Conservation (phyloP, 2,329 filamentous ascomycete genomes). For the Arachnopeziza araneosa region DNA sequence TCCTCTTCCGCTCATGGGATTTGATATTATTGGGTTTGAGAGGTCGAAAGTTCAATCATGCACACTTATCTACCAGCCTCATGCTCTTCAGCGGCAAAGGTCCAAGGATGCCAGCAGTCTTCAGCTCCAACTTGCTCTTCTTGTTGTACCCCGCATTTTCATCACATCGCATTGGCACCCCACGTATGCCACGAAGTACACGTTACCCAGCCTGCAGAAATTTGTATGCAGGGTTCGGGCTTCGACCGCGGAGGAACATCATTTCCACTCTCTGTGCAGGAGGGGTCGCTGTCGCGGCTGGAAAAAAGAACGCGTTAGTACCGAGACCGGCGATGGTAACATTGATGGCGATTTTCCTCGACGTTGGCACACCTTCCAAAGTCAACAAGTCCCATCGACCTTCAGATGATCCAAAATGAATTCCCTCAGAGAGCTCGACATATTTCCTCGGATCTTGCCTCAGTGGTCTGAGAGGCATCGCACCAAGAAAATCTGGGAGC, state of each 20-base stretch:
- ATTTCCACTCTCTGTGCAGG: neutral
- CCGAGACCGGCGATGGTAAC: neutral
- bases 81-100: neutral
- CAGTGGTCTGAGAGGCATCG: neutral
- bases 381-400: neutral
- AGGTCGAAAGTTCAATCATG: neutral
- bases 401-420: neutral
- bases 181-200: slow-evolving; percentile 21
- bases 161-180: slow-evolving; percentile 11
- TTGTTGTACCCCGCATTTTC: slow-evolving; percentile 15
- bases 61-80: neutral
- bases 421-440: neutral
- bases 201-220: slow-evolving; percentile 4
- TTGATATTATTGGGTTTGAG: neutral
- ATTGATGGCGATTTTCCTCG: neutral
- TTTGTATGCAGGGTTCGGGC: neutral
- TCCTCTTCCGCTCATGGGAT: neutral
- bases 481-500: neutral
- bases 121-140: neutral
- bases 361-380: neutral
- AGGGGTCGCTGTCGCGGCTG: neutral
- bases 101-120: neutral
- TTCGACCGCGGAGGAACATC: neutral
- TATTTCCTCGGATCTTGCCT: neutral
- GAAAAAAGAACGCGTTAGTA: neutral